Base-by-base conservation (phyloP, 1,284 basidiomycete species). In the Ustilago sp. region DNA sequence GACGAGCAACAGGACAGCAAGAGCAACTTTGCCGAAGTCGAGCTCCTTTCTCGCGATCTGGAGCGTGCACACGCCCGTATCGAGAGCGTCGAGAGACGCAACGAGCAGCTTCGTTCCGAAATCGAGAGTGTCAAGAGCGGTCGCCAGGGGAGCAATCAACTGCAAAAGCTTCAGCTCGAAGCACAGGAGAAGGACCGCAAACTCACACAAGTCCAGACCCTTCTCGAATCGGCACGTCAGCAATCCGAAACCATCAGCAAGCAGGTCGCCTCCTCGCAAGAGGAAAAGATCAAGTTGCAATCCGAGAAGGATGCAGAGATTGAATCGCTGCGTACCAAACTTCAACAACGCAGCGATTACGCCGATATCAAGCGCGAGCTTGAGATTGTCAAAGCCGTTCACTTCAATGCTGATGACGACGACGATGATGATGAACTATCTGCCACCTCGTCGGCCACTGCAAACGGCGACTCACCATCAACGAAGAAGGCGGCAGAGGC, bases 41-140 rank as follows among this genome's bases (percentile, higher is more conserved):
- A 79, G 38, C 53, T 73, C 63, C 90, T 97, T 71, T 92, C 93
- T 31, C 93, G 92, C 15, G 96, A 99, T 87, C 89, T 98, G 47
- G 94, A 95, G 79, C 90, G 94, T 15, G 94, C 96, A 17, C 98
- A 96, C 81, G 93, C 91, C 82, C 91, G 95, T 12, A 93, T 97
- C 1, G 94, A 93, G 0, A 91, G 92, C 4, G 92, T 98, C 50
- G 96, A 99, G 87, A 89, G 94, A 68, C 90, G 96, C 59, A 98
- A 98, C 87, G 94, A 98, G 88, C 90, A 94, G 28, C 89, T 98
- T 28, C 91, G 95, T 11, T 93, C 94, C 15, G 95, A 98, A 86
- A 94, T 98, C 53, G 96, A 98, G 86, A 89, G 63, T 51, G 71
- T 76, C 62, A 73, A 75, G 58, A 77, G 64, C 45, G 70, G 75